phyloP scores from a whole-genome alignment of 2,329 filamentous ascomycete genomes.

The Leptographium lundbergii region DNA sequence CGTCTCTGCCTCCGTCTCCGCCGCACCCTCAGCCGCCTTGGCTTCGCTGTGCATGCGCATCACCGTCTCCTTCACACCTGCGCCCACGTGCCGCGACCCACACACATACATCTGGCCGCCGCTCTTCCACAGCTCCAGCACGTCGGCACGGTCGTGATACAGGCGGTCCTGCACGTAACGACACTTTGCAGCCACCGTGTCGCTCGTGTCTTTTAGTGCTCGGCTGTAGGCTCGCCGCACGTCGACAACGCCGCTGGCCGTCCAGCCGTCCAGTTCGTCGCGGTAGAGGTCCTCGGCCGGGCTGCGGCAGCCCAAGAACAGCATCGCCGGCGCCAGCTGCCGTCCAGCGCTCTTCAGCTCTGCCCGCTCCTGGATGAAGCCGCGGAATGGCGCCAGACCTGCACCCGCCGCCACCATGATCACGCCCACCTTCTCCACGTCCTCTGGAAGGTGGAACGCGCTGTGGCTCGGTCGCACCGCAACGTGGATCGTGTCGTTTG shows the following conservation, averaged over 20 bases:
- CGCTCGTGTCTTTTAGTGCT: conserved; percentile 17
- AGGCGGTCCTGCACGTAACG: conserved; percentile 32
- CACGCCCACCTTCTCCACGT: conserved; percentile 32
- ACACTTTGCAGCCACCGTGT: conserved; percentile 23
- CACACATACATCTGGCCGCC: conserved; percentile 47
- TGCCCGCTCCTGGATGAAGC: conserved; percentile 50
- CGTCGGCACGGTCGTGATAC: conserved; percentile 27
- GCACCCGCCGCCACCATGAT: conserved; percentile 40
- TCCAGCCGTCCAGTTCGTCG: conserved; percentile 46
- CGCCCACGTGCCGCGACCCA: conserved; percentile 34
- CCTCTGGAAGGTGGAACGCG: conserved; percentile 35
- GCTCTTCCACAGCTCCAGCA: conserved; percentile 21
- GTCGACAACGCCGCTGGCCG: conserved; percentile 44
- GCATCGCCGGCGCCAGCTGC: conserved; percentile 44
- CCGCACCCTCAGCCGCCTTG: conserved; percentile 16
- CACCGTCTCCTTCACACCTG: conserved; percentile 24
- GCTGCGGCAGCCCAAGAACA: conserved; percentile 52
- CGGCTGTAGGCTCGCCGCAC: conserved; percentile 49
- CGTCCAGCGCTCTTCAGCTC: conserved; percentile 35
- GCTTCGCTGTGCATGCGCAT: conserved; percentile 23
- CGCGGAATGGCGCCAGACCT: conserved; percentile 50
- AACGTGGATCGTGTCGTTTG: conserved; percentile 34
- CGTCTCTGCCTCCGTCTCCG: conserved; percentile 24
- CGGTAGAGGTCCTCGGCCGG: conserved; percentile 48
- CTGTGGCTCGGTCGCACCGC: conserved; percentile 29